Conservation (phyloP, 148 eudicot species). For the Oxyria digyna region DNA sequence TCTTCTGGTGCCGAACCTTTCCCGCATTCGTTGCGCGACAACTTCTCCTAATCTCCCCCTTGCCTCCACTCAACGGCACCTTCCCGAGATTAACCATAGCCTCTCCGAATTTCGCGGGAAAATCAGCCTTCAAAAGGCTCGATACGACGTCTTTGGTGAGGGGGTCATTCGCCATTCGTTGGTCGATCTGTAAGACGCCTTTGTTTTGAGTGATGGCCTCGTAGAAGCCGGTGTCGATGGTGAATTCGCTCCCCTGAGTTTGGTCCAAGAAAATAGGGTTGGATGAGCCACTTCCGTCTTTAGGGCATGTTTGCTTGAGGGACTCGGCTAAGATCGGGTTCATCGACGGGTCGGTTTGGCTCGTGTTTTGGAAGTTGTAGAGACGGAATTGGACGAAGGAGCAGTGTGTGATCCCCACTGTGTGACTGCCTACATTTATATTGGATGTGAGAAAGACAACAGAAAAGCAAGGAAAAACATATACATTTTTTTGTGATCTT, state of each 20-base stretch:
- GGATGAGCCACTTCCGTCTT: not conserved
- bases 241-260: constrained; percentile 6
- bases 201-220: constrained; percentile 7
- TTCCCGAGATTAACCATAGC: constrained; percentile 18
- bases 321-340: constrained; percentile 7
- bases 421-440: constrained; percentile 11
- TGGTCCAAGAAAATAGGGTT: constrained; percentile 11
- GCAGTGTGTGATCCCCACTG: constrained; percentile 15
- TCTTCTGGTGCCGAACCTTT: not conserved
- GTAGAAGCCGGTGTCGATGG: constrained; percentile 15
- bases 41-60: constrained; percentile 16
- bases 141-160: not conserved
- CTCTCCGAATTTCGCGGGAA: constrained; percentile 10
- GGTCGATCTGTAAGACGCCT: constrained; percentile 18
- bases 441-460: no score
- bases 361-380: constrained; percentile 17
- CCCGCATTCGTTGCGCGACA: constrained; percentile 5
- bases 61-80: constrained; percentile 9
- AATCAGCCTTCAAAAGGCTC: not conserved
- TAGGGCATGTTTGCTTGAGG: constrained; percentile 10
- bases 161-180: constrained; percentile 10
- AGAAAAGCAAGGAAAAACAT: no score
- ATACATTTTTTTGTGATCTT: no score
- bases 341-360: constrained; percentile 16
- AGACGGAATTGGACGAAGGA: constrained; percentile 14